These are phyloP conservation scores for Aspergillus fischeri DNA, from an alignment of 2,329 filamentous ascomycete species.

Conservation along the genomic window DNA sequence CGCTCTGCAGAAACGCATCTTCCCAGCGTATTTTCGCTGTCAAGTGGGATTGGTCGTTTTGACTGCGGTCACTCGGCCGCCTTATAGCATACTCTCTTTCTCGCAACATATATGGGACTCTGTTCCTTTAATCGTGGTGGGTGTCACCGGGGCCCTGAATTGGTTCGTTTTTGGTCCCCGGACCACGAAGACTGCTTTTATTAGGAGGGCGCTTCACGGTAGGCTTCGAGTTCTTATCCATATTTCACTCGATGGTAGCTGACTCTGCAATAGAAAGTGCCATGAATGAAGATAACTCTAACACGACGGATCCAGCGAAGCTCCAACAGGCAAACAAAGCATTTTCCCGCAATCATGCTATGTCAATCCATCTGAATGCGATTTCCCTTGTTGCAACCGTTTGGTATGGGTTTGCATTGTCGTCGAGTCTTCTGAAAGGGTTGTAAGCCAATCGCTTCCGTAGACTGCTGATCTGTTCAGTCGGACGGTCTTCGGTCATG, in stretches of 20 bases:
- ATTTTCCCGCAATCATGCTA: slow-evolving; percentile 38
- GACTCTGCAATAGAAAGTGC: not conserved
- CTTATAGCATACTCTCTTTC: slow-evolving; percentile 28
- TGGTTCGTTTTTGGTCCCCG: slow-evolving; percentile 33
- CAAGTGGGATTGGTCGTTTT: slow-evolving; percentile 35
- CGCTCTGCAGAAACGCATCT: slow-evolving; percentile 36
- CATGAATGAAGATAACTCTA: not conserved
- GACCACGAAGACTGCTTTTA: slow-evolving; percentile 31
- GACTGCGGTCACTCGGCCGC: slow-evolving; percentile 32
- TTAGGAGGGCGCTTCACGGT: slow-evolving; percentile 26
- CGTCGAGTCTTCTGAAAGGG: slow-evolving; percentile 9
- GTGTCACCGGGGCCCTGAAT: slow-evolving; percentile 33
- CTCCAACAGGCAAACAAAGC: slow-evolving; percentile 23
- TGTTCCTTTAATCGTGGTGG: slow-evolving; percentile 27
- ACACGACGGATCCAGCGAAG: slow-evolving; percentile 2
- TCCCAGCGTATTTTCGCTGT: slow-evolving; percentile 38
- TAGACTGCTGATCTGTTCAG: not conserved
- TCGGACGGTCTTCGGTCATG: no score
- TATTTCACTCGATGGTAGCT: not conserved
- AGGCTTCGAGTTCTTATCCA: not conserved
- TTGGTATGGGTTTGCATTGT: slow-evolving; percentile 25
- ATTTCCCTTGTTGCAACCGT: slow-evolving; percentile 32
- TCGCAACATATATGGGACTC: slow-evolving; percentile 16
- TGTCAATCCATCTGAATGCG: slow-evolving; percentile 43
- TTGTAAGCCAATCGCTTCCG: not conserved